These are phyloP conservation scores for Tylopilus cervinicoccineus DNA, from an alignment of 768 basidiomycete genomes.

Conservation along the genomic window DNA sequence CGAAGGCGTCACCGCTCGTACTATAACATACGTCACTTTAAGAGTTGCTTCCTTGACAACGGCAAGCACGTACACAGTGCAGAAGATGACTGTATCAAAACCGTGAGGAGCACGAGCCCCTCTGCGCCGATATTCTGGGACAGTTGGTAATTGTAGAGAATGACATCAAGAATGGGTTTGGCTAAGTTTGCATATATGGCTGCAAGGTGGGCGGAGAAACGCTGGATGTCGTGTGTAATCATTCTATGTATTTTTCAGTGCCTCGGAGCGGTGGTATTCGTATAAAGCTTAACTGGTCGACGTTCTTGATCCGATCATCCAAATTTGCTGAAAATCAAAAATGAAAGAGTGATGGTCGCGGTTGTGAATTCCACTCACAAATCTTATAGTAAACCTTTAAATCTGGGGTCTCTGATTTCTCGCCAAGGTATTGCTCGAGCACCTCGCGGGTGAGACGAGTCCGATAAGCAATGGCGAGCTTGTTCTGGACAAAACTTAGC, in stretches of 20 bases:
- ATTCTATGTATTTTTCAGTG: conserved; percentile 48
- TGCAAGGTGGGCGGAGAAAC: conserved; percentile 85
- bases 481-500: conserved; percentile 91
- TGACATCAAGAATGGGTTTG: conserved; percentile 89
- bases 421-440: conserved; percentile 79
- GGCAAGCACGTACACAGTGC: conserved; percentile 60
- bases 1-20: conserved; percentile 84
- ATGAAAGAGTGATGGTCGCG: conserved; percentile 4
- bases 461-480: conserved; percentile 84
- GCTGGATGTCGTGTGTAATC: conserved; percentile 94
- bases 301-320: conserved; percentile 94
- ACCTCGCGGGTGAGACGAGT: conserved; percentile 83
- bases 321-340: conserved; percentile 63
- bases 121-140: conserved; percentile 94
- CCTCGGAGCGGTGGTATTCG: background rate
- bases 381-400: conserved; percentile 94
- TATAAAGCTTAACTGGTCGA: conserved; percentile 71
- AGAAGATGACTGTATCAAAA: conserved; percentile 82
- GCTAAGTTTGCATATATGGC: conserved; percentile 93
- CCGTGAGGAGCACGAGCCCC: conserved; percentile 76
- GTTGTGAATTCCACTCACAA: conserved; percentile 42
- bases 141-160: conserved; percentile 94
- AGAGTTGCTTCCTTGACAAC: background rate
- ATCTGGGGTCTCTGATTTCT: conserved; percentile 56
- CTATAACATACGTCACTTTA: conserved; percentile 37